Percentiles rank a stretch among this genome's conserved stretches.
These are phyloP conservation scores for Gliomastix tumulicola DNA, from an alignment of 2,329 filamentous ascomycete genomes.

Conservation along the genomic window DNA sequence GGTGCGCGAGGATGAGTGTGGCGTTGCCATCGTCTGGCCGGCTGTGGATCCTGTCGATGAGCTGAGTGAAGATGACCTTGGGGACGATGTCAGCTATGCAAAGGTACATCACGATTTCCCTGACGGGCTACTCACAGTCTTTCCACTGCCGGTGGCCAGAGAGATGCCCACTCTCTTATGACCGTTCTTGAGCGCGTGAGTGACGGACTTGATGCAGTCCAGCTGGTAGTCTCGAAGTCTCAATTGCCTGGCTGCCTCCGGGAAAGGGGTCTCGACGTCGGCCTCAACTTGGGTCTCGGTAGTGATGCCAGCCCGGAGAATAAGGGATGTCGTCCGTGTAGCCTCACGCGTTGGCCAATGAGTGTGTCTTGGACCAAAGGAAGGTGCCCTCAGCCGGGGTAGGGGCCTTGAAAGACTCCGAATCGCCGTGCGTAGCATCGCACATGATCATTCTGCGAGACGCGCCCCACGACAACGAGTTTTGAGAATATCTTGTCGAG, in stretches of 20 bases:
- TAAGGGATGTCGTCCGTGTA: too few species aligned
- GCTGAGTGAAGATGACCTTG: constrained; percentile 89
- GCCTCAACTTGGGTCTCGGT: too few species aligned
- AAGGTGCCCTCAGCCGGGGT: too few species aligned
- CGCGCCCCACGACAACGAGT: too few species aligned
- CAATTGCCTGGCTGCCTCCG: constrained; percentile 24
- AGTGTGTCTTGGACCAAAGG: too few species aligned
- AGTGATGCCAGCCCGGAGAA: too few species aligned
- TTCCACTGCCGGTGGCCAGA: constrained; percentile 80
- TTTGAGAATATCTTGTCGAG: too few species aligned
- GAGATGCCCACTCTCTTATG: constrained; percentile 79
- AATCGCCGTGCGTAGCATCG: constrained; percentile 23
- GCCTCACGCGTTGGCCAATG: too few species aligned
- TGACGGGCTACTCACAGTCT: constrained; percentile 54
- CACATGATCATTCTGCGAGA: constrained; percentile 17
- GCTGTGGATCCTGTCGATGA: constrained; percentile 70
- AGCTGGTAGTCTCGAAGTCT: constrained; percentile 79
- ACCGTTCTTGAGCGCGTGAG: constrained; percentile 60
- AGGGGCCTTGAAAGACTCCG: constrained; percentile 18
- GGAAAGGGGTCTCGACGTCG: too few species aligned
- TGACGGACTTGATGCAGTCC: constrained; percentile 80
- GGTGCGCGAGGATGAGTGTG: constrained; percentile 86
- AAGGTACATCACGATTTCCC: background rate
- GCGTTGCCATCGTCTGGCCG: constrained; percentile 48
- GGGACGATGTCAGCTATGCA: background rate